These are phyloP conservation scores for Sapria himalayana DNA, from an alignment of 345 rosid species.

Conservation along the genomic window DNA sequence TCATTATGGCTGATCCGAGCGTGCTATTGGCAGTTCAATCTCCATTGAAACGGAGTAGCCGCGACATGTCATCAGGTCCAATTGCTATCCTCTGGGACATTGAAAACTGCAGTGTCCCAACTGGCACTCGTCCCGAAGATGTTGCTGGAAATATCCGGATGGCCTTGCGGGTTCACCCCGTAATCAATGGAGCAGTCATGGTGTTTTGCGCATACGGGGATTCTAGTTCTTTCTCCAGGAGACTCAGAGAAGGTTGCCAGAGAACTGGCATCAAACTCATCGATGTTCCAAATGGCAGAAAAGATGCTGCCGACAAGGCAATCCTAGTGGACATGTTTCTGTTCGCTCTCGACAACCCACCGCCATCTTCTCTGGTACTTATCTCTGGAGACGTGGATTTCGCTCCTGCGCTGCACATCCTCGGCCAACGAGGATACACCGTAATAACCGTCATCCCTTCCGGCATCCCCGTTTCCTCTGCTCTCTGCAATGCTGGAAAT, in stretches of 20 bases:
- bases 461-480: conserved; percentile 64
- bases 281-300: conserved; percentile 92
- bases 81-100: conserved; percentile 89
- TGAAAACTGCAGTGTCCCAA: conserved; percentile 82
- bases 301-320: conserved; percentile 96
- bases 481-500: conserved; percentile 70
- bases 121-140: conserved; percentile 82
- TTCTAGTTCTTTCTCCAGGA: conserved; percentile 78
- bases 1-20: conserved; percentile 13
- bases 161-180: conserved; percentile 78
- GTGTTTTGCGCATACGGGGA: conserved; percentile 88
- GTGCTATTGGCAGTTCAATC: conserved; percentile 13
- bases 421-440: conserved; percentile 83
- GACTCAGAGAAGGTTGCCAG: conserved; percentile 93
- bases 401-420: conserved; percentile 82
- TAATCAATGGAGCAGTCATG: conserved; percentile 52
- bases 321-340: conserved; percentile 90
- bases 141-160: conserved; percentile 77
- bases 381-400: conserved; percentile 97
- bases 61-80: conserved; percentile 35
- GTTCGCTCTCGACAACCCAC: conserved; percentile 74
- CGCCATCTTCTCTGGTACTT: conserved; percentile 70
- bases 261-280: conserved; percentile 87
- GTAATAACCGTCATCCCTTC: conserved; percentile 80
- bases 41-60: conserved; percentile 13